Percentiles rank a stretch among this genome's conserved stretches.
These are phyloP conservation scores for Sugiyamaella valdiviana DNA, from an alignment of 805 yeast genomes.

Conservation along the genomic window DNA sequence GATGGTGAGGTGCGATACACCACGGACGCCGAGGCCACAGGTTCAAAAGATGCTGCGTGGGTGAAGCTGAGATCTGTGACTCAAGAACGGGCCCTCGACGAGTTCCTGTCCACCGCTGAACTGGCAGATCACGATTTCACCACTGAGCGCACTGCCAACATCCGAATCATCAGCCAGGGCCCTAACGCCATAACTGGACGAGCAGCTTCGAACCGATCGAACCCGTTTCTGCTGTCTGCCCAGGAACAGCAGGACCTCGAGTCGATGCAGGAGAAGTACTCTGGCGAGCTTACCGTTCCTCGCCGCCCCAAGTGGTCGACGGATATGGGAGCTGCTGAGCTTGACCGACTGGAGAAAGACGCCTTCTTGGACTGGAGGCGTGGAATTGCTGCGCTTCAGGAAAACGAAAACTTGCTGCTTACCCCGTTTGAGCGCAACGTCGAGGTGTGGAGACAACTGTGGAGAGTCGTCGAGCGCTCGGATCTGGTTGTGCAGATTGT, in stretches of 20 bases:
- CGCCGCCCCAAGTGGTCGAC: slow-evolving; percentile 85
- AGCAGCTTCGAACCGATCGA: slow-evolving; percentile 27
- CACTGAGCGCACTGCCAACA: slow-evolving; percentile 78
- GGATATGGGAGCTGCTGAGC: slow-evolving; percentile 62
- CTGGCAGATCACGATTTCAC: slow-evolving; percentile 94
- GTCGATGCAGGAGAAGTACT: slow-evolving; percentile 43
- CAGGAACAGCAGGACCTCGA: slow-evolving; percentile 61
- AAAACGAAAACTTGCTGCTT: slow-evolving; percentile 72
- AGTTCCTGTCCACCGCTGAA: slow-evolving; percentile 90
- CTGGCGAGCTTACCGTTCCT: slow-evolving; percentile 71
- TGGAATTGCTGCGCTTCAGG: slow-evolving; percentile 76
- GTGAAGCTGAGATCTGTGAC: slow-evolving; percentile 89
- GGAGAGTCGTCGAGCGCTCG: slow-evolving; percentile 96
- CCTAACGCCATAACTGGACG: slow-evolving; percentile 33
- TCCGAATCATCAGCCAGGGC: slow-evolving; percentile 71
- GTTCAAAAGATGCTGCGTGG: slow-evolving; percentile 76
- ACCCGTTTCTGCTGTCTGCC: slow-evolving; percentile 55
- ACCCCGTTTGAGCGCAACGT: slow-evolving; percentile 96
- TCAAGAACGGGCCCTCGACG: slow-evolving; percentile 90
- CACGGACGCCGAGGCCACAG: slow-evolving; percentile 45
- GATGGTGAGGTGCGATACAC: slow-evolving; percentile 88
- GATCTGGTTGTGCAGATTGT: slow-evolving; percentile 95
- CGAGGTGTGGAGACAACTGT: slow-evolving; percentile 96
- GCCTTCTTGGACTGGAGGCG: slow-evolving; percentile 95
- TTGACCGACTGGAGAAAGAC: slow-evolving; percentile 82